A percentile compares a stretch with the other conserved stretches of the same genome.
Evolutionary conservation across 2,329 filamentous ascomycete species (phyloP).

Genomic region (Penicillium sp.): DNA sequence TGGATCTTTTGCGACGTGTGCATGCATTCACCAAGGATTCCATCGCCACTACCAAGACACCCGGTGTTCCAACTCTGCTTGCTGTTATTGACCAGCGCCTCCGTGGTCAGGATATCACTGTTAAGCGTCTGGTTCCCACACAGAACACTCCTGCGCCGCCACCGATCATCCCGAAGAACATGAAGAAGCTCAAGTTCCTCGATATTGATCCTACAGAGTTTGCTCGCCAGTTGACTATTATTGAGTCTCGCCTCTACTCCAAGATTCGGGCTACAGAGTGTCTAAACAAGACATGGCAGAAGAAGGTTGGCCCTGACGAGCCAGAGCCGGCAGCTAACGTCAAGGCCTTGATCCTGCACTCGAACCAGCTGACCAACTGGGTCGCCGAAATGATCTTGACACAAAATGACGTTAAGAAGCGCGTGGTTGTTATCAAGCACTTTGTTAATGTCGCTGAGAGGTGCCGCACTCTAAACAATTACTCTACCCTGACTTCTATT

Average conservation of each 20-base stretch:
- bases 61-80: conserved; percentile 80
- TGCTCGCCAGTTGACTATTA: conserved; percentile 94
- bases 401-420: conserved; percentile 90
- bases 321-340: conserved; percentile 85
- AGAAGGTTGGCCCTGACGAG: conserved; percentile 74
- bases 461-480: conserved; percentile 92
- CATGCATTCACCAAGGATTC: conserved; percentile 89
- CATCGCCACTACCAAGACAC: conserved; percentile 89
- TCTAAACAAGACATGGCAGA: conserved; percentile 98
- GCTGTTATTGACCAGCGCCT: conserved; percentile 84
- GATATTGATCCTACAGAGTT: conserved; percentile 97
- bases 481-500: conserved; percentile 94
- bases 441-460: conserved; percentile 98
- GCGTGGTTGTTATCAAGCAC: conserved; percentile 96
- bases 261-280: conserved; percentile 97
- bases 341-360: conserved; percentile 93
- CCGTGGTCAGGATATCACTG: conserved; percentile 78
- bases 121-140: conserved; percentile 82
- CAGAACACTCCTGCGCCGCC: conserved; percentile 77
- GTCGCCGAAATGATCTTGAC: conserved; percentile 98
- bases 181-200: conserved; percentile 98
- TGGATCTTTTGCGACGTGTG: conserved; percentile 81
- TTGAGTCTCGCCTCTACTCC: conserved; percentile 89
- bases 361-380: conserved; percentile 99
- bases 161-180: conserved; percentile 95